These are phyloP conservation scores for Ciborinia camelliae DNA, from an alignment of 2,329 filamentous ascomycete species.

Conservation along the genomic window DNA sequence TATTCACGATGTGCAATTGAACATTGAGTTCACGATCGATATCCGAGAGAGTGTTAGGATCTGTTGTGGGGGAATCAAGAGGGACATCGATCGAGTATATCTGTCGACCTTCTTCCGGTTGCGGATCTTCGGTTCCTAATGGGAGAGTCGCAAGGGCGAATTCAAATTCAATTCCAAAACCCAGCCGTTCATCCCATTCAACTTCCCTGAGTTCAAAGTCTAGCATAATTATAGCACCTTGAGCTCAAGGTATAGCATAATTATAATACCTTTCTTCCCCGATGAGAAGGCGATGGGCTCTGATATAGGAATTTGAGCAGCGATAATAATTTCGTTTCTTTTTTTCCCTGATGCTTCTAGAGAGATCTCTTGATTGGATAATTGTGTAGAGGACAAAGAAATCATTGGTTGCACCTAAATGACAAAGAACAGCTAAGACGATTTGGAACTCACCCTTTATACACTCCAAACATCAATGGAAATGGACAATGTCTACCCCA, in stretches of 20 bases:
- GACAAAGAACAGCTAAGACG: too few relatives aligned
- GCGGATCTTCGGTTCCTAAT: slow-evolving; percentile 14
- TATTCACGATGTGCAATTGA: slow-evolving; percentile 15
- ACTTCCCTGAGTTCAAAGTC: slow-evolving; percentile 2
- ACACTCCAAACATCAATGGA: neutral
- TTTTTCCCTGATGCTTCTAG: neutral
- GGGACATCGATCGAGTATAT: slow-evolving; percentile 8
- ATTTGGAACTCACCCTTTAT: too few relatives aligned
- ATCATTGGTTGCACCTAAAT: neutral
- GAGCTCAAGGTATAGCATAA: slow-evolving; percentile 6
- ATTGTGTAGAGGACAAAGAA: neutral
- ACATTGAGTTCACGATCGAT: slow-evolving; percentile 7
- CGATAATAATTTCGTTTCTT: neutral
- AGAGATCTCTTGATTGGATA: neutral
- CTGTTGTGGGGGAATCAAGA: neutral
- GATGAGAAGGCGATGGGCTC: neutral
- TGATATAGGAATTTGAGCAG: too few relatives aligned
- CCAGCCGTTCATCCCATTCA: slow-evolving; percentile 17
- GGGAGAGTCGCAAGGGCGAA: slow-evolving; percentile 24
- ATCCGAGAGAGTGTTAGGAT: neutral
- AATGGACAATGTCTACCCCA: too few relatives aligned
- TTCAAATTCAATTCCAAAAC: slow-evolving; percentile 31
- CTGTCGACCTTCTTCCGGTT: slow-evolving; percentile 17
- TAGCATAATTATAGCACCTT: neutral
- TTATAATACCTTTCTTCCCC: neutral